Base-by-base conservation (phyloP, 2,329 filamentous ascomycete species). In the Aspergillus novofumigatus region DNA sequence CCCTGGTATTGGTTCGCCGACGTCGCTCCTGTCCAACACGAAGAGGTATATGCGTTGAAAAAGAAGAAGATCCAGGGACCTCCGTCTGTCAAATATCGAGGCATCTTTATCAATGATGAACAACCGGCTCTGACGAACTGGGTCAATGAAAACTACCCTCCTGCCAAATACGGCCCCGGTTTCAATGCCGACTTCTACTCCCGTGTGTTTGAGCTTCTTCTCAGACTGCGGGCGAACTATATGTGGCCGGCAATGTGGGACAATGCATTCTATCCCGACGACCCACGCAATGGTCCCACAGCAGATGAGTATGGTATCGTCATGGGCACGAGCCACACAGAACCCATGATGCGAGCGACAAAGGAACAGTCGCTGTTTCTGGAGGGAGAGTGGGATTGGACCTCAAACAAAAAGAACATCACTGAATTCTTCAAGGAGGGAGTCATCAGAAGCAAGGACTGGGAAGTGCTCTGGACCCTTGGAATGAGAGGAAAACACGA, bases 251-350 rank as follows among this genome's bases (percentile, higher is more conserved):
- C 87, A 1, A 78, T 84, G 68, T 91, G 88, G 89, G 83, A 81
- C 5, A 83, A 81, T 61, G 89, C 90, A 80, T 89, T 91, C 66
- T 84, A 86, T 66, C 81, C 89, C 1, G 89, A 91, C 59, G 88
- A 91, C 66, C 78, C 83, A 2, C 78, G 80, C 29, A 91, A 86
- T 63, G 86, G 89, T 67, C 83, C 85, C 0, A 79, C 89, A 4
- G 86, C 88, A 0, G 86, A 91, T 64, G 86, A 86, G n/a, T 91
- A 85, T 67, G 88, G 86, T 44, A 83, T 91, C 56, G 87, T 91
- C 0, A 83, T 91, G 68, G 87, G 87, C 3, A 87, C 85, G 7
- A 88, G 85, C 9, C 89, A 91, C 70, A 90, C 84, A 1, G 88
- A 91, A 71, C 89, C 88, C 1, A 84, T 91, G 82, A 81, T 83